phyloP scores from a whole-genome alignment of 1,139 yeast genomes.

The Suhomyces bribrorum region DNA sequence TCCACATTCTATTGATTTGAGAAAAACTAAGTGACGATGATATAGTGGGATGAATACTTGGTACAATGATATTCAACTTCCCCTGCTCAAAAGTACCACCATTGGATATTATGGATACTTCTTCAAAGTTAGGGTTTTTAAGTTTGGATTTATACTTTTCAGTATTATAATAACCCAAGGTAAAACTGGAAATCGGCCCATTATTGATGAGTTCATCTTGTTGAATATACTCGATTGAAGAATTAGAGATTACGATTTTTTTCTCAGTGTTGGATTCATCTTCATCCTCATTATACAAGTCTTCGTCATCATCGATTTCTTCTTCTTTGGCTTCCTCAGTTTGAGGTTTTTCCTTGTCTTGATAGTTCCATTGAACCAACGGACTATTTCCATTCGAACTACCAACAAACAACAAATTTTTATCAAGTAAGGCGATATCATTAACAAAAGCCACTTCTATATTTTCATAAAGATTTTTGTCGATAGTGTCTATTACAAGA shows the following conservation, averaged over 20 bases:
- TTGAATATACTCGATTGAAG: constrained; percentile 39
- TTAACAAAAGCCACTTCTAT: constrained; percentile 34
- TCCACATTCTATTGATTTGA: constrained; percentile 77
- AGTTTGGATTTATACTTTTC: constrained; percentile 60
- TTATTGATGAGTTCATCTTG: constrained; percentile 61
- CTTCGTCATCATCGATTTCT: constrained; percentile 14
- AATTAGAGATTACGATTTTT: constrained; percentile 27
- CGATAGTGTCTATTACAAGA: constrained; percentile 32
- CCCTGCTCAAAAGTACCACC: constrained; percentile 64
- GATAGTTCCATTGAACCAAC: constrained; percentile 35
- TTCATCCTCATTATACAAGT: constrained; percentile 25
- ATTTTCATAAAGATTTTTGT: constrained; percentile 20
- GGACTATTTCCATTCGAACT: constrained; percentile 39
- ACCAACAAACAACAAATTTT: constrained; percentile 38
- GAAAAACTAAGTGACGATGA: constrained; percentile 73
- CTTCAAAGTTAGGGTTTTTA: constrained; percentile 65
- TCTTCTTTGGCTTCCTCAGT: constrained; percentile 3
- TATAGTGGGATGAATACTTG: constrained; percentile 64
- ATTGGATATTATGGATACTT: constrained; percentile 67
- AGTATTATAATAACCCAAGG: constrained; percentile 62
- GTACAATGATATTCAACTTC: constrained; percentile 60
- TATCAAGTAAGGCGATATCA: constrained; percentile 35
- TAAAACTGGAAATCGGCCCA: constrained; percentile 76
- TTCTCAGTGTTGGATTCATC: constrained; percentile 29
- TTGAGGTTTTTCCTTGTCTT: constrained; percentile 15